phyloP scores from a whole-genome alignment of 2,329 filamentous ascomycete genomes.

The Colletotrichum sp. region DNA sequence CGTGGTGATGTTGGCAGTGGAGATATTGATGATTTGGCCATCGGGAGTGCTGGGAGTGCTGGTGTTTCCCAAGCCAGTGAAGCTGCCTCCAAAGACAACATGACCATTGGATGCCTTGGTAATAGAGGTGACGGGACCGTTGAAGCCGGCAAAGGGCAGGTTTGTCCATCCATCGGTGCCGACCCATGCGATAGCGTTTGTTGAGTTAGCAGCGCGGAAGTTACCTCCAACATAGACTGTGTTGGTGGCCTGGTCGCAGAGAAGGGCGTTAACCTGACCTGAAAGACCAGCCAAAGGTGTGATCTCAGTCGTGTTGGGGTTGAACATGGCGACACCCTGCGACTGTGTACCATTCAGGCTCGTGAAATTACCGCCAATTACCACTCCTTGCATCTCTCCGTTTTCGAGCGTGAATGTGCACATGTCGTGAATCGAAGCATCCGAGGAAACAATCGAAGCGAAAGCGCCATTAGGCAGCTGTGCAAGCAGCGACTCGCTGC shows the following conservation, averaged over 20 bases:
- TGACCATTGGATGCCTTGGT: slow-evolving; percentile 79
- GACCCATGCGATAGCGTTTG: slow-evolving; percentile 88
- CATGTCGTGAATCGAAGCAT: slow-evolving; percentile 88
- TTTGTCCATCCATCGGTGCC: slow-evolving; percentile 73
- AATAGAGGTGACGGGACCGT: slow-evolving; percentile 89
- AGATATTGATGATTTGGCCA: slow-evolving; percentile 83
- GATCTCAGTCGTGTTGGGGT: slow-evolving; percentile 73
- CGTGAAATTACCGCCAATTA: slow-evolving; percentile 95
- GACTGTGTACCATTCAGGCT: slow-evolving; percentile 80
- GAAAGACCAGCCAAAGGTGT: slow-evolving; percentile 80
- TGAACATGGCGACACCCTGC: slow-evolving; percentile 80
- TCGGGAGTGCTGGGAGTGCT: slow-evolving; percentile 71
- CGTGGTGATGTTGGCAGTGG: slow-evolving; percentile 75
- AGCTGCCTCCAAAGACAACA: slow-evolving; percentile 90
- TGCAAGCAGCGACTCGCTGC: slow-evolving; percentile 80
- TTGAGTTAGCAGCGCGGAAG: slow-evolving; percentile 81
- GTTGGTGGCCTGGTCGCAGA: slow-evolving; percentile 78
- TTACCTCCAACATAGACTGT: slow-evolving; percentile 92
- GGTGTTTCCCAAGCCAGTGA: slow-evolving; percentile 86
- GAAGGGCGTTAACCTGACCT: slow-evolving; percentile 81
- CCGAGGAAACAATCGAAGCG: slow-evolving; percentile 73
- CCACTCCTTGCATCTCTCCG: slow-evolving; percentile 73
- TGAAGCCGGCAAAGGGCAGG: slow-evolving; percentile 91
- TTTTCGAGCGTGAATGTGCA: slow-evolving; percentile 75
- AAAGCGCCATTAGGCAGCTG: slow-evolving; percentile 87